Conservation (phyloP, 2,329 filamentous ascomycete species). For the Lasiodiplodia theobromae region DNA sequence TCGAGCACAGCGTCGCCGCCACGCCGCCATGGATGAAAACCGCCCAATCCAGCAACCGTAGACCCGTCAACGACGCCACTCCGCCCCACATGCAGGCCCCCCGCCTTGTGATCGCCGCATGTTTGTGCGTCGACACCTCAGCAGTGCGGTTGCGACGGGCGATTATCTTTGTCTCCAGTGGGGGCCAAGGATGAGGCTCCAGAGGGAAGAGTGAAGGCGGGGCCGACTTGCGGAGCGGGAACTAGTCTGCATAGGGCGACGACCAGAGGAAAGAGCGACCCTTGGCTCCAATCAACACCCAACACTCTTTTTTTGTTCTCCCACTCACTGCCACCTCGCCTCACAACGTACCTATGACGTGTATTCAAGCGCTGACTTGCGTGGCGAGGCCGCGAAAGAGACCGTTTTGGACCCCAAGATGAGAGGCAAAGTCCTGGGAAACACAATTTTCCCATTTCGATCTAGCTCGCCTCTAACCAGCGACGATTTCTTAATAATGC, state of each 20-base stretch:
- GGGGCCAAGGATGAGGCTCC: slow-evolving; percentile 5
- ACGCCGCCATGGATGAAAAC: not conserved
- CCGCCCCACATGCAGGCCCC: not conserved
- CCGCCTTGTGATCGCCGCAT: not conserved
- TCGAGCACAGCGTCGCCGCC: slow-evolving; percentile 22
- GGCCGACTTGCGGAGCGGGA: not conserved
- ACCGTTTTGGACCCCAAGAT: too few relatives aligned
- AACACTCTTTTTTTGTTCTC: not conserved
- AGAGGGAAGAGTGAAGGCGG: not conserved
- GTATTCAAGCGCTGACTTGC: not conserved
- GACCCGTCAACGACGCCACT: not conserved
- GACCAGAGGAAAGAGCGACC: not conserved
- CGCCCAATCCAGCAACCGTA: not conserved
- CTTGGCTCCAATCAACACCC: not conserved
- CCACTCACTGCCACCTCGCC: not conserved
- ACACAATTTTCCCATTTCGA: too few relatives aligned
- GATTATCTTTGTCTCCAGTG: not conserved
- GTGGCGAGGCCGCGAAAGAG: not conserved
- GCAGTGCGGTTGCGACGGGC: not conserved
- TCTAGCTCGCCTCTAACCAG: too few relatives aligned
- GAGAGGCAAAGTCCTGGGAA: too few relatives aligned
- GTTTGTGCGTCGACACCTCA: not conserved
- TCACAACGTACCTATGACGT: not conserved
- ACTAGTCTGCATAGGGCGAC: not conserved
- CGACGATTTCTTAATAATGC: too few relatives aligned